Percentiles rank a stretch among this genome's conserved stretches.
These are phyloP conservation scores for Pythium rhizo-oryzae DNA, from an alignment of 352 stramenopile genomes.

Conservation along the genomic window DNA sequence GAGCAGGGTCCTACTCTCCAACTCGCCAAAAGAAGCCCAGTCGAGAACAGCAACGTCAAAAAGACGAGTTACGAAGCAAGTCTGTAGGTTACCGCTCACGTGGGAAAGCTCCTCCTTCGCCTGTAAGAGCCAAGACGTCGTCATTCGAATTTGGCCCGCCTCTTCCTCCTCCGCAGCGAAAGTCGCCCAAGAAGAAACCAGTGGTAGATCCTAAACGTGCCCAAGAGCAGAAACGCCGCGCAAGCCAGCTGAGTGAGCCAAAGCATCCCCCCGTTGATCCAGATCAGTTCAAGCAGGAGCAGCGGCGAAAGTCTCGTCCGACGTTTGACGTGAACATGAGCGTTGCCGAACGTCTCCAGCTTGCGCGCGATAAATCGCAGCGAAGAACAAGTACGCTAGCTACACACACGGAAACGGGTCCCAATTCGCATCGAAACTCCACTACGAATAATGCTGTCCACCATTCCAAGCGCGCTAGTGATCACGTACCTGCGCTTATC, in stretches of 20 bases:
- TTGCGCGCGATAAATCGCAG: conserved; percentile 52
- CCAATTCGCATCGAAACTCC: neutral
- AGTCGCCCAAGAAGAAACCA: conserved; percentile 40
- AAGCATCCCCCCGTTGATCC: conserved; percentile 66
- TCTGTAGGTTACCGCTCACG: conserved; percentile 59
- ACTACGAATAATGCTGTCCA: neutral
- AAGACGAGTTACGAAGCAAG: conserved; percentile 70
- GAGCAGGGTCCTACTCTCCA: conserved; percentile 9
- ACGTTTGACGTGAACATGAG: conserved; percentile 70
- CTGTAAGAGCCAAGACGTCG: conserved; percentile 50
- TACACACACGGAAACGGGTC: conserved; percentile 1
- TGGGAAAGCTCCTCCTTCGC: conserved; percentile 59
- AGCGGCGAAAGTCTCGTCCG: conserved; percentile 61
- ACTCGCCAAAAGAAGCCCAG: conserved; percentile 40
- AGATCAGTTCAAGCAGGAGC: conserved; percentile 53
- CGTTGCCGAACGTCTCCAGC: conserved; percentile 60
- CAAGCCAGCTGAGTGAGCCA: conserved; percentile 65
- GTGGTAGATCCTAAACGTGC: conserved; percentile 39
- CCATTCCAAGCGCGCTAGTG: conserved; percentile 5
- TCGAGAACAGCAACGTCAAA: conserved; percentile 62
- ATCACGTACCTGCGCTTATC: conserved; percentile 12
- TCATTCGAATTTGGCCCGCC: conserved; percentile 55
- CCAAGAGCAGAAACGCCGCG: conserved; percentile 54
- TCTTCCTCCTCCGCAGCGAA: conserved; percentile 34
- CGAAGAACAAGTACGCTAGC: conserved; percentile 29